A percentile compares a stretch with the other conserved stretches of the same genome.
phyloP scores from a whole-genome alignment of 495 filamentous ascomycete genomes.

The Xanthoparmelia taractica region DNA sequence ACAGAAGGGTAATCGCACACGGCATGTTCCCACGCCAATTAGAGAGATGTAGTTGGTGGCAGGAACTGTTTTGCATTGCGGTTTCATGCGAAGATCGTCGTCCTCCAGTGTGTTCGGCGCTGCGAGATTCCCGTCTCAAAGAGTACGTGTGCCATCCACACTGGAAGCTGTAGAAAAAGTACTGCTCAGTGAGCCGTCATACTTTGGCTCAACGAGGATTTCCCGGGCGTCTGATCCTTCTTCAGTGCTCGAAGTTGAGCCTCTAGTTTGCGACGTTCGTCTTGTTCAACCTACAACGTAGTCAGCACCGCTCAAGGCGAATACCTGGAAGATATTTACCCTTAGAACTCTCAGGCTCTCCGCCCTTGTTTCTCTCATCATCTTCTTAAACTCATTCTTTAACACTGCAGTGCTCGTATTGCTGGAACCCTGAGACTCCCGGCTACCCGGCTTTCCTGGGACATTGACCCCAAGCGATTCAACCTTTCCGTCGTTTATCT shows the following conservation, averaged over 20 bases:
- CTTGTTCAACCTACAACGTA: slow-evolving; percentile 55
- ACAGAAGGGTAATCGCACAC: not conserved
- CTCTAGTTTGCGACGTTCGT: slow-evolving; percentile 61
- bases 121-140: not conserved
- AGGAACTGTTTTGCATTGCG: not conserved
- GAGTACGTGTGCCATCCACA: not conserved
- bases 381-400: slow-evolving; percentile 80
- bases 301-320: slow-evolving; percentile 5
- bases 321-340: slow-evolving; percentile 40
- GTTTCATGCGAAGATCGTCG: not conserved
- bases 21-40: not conserved
- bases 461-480: slow-evolving; percentile 58
- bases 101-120: not conserved
- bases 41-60: not conserved
- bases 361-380: slow-evolving; percentile 74
- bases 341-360: slow-evolving; percentile 62
- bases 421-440: slow-evolving; percentile 36
- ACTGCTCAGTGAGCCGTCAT: slow-evolving; percentile 40
- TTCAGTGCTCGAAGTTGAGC: slow-evolving; percentile 47
- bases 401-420: slow-evolving; percentile 65
- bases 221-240: slow-evolving; percentile 48
- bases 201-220: slow-evolving; percentile 44
- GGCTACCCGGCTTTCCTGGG: slow-evolving; percentile 39
- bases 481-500: slow-evolving; percentile 65
- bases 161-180: not conserved